A percentile compares a stretch with the other conserved stretches of the same genome.
Conservation (phyloP, 2,329 filamentous ascomycete genomes). For the Pyricularia grisea region DNA sequence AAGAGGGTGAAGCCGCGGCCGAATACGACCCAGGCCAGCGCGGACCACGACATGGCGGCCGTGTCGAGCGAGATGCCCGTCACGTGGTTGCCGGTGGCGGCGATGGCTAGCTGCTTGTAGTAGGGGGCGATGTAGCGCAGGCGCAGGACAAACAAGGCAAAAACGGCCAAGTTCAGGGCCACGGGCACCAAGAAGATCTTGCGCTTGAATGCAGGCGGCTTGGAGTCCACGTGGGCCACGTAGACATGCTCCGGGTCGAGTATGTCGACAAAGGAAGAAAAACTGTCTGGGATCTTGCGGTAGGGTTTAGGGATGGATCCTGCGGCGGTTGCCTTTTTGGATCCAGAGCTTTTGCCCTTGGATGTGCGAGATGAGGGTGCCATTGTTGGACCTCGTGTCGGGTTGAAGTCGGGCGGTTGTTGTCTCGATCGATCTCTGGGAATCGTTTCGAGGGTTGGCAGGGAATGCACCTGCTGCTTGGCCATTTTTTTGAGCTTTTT, state of each 20-base stretch:
- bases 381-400: not conserved
- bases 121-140: constrained; percentile 59
- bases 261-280: constrained; percentile 55
- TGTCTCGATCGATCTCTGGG: not conserved
- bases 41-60: constrained; percentile 41
- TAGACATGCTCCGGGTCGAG: constrained; percentile 67
- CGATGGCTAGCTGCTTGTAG: constrained; percentile 57
- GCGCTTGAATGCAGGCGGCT: constrained; percentile 62
- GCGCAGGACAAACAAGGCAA: constrained; percentile 56
- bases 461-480: not conserved
- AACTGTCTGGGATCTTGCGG: constrained; percentile 49
- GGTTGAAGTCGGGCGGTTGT: not conserved
- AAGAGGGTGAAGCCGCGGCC: constrained; percentile 57
- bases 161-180: constrained; percentile 63
- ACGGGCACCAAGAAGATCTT: constrained; percentile 77
- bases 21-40: constrained; percentile 46
- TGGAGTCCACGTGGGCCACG: constrained; percentile 72
- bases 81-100: constrained; percentile 49
- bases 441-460: not conserved
- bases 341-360: constrained; percentile 15
- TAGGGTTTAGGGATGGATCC: constrained; percentile 54
- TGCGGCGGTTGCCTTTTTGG: constrained; percentile 20
- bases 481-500: not conserved
- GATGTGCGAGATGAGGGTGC: not conserved
- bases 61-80: constrained; percentile 60